Conservation (phyloP, 2,329 filamentous ascomycete genomes). For the Alternaria ventricosa region DNA sequence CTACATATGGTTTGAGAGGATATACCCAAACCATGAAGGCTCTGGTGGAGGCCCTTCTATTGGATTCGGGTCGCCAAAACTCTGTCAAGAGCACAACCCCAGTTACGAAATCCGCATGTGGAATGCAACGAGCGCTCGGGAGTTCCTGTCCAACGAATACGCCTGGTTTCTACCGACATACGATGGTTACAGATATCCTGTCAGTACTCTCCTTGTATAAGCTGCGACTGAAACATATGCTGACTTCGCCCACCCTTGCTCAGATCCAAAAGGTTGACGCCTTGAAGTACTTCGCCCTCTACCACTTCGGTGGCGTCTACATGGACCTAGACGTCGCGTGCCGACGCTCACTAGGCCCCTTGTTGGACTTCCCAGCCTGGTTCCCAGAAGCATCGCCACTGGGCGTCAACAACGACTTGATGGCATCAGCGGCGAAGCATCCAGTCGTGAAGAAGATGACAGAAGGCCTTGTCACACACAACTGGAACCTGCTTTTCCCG, state of each 20-base stretch:
- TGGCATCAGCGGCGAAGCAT: slow-evolving; percentile 27
- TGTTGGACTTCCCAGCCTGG: slow-evolving; percentile 26
- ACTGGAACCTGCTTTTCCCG: slow-evolving; percentile 27
- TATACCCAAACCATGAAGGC: slow-evolving; percentile 17
- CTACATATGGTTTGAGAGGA: slow-evolving; percentile 24
- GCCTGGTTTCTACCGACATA: slow-evolving; percentile 30
- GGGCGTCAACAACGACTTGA: slow-evolving; percentile 32
- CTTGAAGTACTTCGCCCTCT: slow-evolving; percentile 33
- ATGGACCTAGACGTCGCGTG: slow-evolving; percentile 35
- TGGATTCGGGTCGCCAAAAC: slow-evolving; percentile 19
- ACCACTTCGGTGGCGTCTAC: slow-evolving; percentile 34
- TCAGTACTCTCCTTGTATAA: neutral
- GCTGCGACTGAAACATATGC: fast-evolving
- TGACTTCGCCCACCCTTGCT: neutral
- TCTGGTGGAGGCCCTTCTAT: slow-evolving; percentile 10
- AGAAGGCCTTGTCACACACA: slow-evolving; percentile 7
- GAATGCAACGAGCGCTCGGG: slow-evolving; percentile 22
- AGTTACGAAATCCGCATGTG: slow-evolving; percentile 26
- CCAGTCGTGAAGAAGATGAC: slow-evolving; percentile 31
- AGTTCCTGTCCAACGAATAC: slow-evolving; percentile 22
- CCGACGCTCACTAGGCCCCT: slow-evolving; percentile 23
- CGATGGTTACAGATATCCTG: slow-evolving; percentile 27
- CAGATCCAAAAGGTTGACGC: slow-evolving; percentile 34
- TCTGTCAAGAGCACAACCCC: slow-evolving; percentile 24
- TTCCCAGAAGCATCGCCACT: slow-evolving; percentile 27